These are phyloP conservation scores for Knoxdaviesia capensis DNA, from an alignment of 2,329 filamentous ascomycete genomes.

Conservation along the genomic window DNA sequence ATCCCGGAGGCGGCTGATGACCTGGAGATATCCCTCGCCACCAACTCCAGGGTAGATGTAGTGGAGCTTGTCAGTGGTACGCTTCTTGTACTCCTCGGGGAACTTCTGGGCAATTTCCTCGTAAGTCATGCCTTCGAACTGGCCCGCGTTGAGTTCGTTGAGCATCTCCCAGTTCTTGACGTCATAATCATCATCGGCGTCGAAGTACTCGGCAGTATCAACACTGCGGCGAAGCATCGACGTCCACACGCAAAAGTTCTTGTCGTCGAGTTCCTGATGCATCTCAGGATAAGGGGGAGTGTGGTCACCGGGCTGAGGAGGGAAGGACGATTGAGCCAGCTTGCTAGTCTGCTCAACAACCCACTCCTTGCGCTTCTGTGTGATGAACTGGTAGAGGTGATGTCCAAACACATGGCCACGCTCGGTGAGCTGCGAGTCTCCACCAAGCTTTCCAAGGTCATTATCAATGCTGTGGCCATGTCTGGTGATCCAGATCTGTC, in stretches of 20 bases:
- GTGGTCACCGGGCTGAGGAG: conserved; percentile 76
- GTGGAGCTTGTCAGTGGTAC: conserved; percentile 70
- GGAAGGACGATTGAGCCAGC: conserved; percentile 57
- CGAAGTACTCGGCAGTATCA: conserved; percentile 75
- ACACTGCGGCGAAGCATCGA: conserved; percentile 87
- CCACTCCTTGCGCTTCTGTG: conserved; percentile 62
- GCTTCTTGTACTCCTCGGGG: conserved; percentile 63
- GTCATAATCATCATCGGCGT: conserved; percentile 81
- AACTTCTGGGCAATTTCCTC: conserved; percentile 65
- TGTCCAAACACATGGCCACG: conserved; percentile 63
- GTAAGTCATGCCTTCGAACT: conserved; percentile 91
- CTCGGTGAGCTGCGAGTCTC: conserved; percentile 67
- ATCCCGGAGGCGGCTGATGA: conserved; percentile 84
- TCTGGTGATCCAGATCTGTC: conserved; percentile 95
- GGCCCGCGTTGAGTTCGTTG: conserved; percentile 84
- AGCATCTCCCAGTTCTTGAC: conserved; percentile 97
- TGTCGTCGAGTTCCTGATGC: conserved; percentile 47
- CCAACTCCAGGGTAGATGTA: conserved; percentile 95
- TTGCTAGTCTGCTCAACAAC: conserved; percentile 64
- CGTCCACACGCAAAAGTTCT: conserved; percentile 96
- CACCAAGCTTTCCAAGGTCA: conserved; percentile 69
- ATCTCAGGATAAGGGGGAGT: conserved; percentile 89
- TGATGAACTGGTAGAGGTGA: conserved; percentile 69
- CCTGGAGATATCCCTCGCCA: conserved; percentile 88
- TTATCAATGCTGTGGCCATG: conserved; percentile 89